phyloP scores from a whole-genome alignment of 768 basidiomycete species.

The Pleurotus cornucopiae region DNA sequence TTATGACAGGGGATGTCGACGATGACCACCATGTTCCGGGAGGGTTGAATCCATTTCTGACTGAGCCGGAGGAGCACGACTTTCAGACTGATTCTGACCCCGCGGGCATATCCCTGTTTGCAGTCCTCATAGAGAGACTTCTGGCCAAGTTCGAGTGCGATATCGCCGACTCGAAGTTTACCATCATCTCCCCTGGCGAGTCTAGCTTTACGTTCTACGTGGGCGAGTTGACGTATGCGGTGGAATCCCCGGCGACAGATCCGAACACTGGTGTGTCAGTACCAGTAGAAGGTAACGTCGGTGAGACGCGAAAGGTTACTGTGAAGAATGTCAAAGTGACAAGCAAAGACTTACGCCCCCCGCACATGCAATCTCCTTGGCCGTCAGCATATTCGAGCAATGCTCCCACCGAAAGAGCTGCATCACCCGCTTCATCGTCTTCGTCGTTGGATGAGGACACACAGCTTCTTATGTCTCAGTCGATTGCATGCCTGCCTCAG shows the following conservation, averaged over 20 bases:
- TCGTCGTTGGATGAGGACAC: slow-evolving; percentile 66
- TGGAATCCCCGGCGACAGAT: slow-evolving; percentile 25
- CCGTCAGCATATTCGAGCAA: slow-evolving; percentile 13
- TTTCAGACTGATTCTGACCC: slow-evolving; percentile 50
- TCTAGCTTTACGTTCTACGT: slow-evolving; percentile 59
- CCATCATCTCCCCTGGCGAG: slow-evolving; percentile 60
- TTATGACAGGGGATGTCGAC: not conserved
- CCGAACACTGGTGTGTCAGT: slow-evolving; percentile 1
- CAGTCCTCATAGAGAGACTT: slow-evolving; percentile 73
- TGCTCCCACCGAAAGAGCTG: slow-evolving; percentile 10
- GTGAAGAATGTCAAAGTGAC: slow-evolving; percentile 56
- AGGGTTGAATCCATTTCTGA: slow-evolving; percentile 54
- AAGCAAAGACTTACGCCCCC: slow-evolving; percentile 36
- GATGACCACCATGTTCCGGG: slow-evolving; percentile 59
- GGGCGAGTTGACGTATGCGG: slow-evolving; percentile 54
- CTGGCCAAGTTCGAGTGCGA: slow-evolving; percentile 78
- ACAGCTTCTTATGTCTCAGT: slow-evolving; percentile 71
- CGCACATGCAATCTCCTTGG: slow-evolving; percentile 3
- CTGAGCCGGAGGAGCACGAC: slow-evolving; percentile 35
- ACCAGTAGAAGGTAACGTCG: slow-evolving; percentile 11
- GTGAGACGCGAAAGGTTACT: slow-evolving; percentile 44
- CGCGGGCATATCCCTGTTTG: slow-evolving; percentile 75
- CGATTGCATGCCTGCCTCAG: slow-evolving; percentile 58
- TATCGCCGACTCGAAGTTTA: slow-evolving; percentile 62
- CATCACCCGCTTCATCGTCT: slow-evolving; percentile 48